phyloP scores from a whole-genome alignment of 805 yeast genomes.

The Teunomyces funiuensis region DNA sequence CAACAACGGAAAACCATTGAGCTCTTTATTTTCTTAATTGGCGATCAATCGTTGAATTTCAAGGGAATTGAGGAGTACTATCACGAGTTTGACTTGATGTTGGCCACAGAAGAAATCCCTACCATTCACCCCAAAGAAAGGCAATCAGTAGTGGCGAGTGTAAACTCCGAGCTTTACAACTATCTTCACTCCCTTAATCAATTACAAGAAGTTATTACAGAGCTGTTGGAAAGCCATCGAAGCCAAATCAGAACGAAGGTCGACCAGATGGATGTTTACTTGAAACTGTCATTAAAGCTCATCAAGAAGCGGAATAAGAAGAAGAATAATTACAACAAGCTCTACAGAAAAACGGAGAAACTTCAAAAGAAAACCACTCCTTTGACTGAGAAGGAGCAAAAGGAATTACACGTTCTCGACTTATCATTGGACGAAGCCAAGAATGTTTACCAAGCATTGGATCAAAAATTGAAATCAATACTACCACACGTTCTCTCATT shows the following conservation, averaged over 20 bases:
- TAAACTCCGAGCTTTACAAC: constrained; percentile 27
- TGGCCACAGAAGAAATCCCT: constrained; percentile 27
- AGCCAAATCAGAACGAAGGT: constrained; percentile 34
- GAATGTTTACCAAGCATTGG: constrained; percentile 32
- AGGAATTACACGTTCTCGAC: constrained; percentile 31
- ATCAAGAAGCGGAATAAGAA: constrained; percentile 43
- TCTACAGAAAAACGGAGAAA: constrained; percentile 38
- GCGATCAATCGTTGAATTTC: constrained; percentile 38
- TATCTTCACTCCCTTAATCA: constrained; percentile 22
- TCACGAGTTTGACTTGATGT: constrained; percentile 29
- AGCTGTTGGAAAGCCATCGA: constrained; percentile 24
- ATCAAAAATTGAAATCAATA: constrained; percentile 19
- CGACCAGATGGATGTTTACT: constrained; percentile 37
- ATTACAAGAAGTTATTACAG: constrained; percentile 11
- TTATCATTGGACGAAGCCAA: constrained; percentile 28
- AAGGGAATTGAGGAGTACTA: constrained; percentile 32
- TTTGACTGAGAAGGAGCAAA: constrained; percentile 38
- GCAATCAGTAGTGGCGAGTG: constrained; percentile 21
- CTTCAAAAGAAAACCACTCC: constrained; percentile 30
- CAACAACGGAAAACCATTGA: constrained; percentile 29
- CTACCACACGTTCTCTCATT: constrained; percentile 46
- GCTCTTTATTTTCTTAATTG: constrained; percentile 27
- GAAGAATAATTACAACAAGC: constrained; percentile 41
- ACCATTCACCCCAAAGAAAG: constrained; percentile 39
- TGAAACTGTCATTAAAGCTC: constrained; percentile 38